Evolutionary conservation across 148 eudicot genomes (phyloP).

Genomic region (Rhododendron simsii): DNA sequence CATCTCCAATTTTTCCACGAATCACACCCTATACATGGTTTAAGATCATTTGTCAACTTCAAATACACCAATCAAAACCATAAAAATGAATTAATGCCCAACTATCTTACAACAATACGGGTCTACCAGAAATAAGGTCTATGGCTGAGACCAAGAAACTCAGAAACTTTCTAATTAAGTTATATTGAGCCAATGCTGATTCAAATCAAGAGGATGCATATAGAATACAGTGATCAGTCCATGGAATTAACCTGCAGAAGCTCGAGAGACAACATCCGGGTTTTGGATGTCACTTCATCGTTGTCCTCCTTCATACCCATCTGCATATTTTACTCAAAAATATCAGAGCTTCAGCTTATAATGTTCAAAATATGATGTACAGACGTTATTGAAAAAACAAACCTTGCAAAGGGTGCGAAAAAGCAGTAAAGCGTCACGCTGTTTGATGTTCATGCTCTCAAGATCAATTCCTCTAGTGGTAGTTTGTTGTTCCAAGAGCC

Average conservation of each 20-base stretch:
- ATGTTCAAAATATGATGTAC: conserved; percentile 1
- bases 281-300: conserved; percentile 84
- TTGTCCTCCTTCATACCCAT: conserved; percentile 99
- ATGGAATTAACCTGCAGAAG: conserved; percentile 74
- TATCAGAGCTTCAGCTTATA: conserved; percentile 14
- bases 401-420: conserved; percentile 99
- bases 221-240: background rate
- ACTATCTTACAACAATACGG: background rate
- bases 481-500: conserved; percentile 12
- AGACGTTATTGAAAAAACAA: conserved; percentile 17
- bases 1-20: too few relatives aligned
- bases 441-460: conserved; percentile 79
- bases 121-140: background rate
- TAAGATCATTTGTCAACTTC: background rate
- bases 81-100: background rate
- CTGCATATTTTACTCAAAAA: conserved; percentile 39
- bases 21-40: background rate
- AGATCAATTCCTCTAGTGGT: conserved; percentile 67
- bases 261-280: conserved; percentile 87
- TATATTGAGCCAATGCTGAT: background rate
- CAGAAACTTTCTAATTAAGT: background rate
- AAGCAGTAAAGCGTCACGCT: conserved; percentile 86
- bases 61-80: background rate
- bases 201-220: conserved; percentile 5
- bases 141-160: background rate